phyloP scores from a whole-genome alignment of 148 eudicot species.

The Silene latifolia region DNA sequence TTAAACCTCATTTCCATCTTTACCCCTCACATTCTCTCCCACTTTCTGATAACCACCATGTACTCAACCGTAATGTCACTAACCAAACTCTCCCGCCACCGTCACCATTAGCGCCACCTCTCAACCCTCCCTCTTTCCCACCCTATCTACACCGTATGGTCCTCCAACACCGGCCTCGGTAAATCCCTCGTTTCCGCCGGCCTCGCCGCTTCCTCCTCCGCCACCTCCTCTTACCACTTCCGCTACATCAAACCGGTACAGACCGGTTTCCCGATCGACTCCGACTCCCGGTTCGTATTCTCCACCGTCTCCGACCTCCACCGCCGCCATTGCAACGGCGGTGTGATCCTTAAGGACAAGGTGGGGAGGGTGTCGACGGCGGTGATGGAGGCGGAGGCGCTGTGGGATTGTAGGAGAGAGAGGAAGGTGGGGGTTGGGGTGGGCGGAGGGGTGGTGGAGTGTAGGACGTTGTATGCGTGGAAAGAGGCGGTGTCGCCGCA shows the following conservation, averaged over 20 bases:
- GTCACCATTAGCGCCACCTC: constrained; percentile 15
- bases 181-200: constrained; percentile 95
- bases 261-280: constrained; percentile 81
- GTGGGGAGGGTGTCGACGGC: constrained; percentile 22
- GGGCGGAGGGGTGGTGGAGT: constrained; percentile 34
- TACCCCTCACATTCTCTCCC: too few species aligned
- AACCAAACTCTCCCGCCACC: constrained; percentile 6
- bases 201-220: constrained; percentile 47
- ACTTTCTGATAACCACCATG: not conserved
- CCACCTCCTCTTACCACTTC: constrained; percentile 39
- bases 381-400: constrained; percentile 23
- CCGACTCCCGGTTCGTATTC: constrained; percentile 76
- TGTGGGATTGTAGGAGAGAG: constrained; percentile 32
- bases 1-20: not conserved
- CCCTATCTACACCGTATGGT: constrained; percentile 73
- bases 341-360: constrained; percentile 6
- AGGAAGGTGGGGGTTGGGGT: constrained; percentile 27
- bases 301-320: constrained; percentile 38
- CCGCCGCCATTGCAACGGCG: constrained; percentile 21
- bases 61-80: not conserved
- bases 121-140: constrained; percentile 60
- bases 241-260: constrained; percentile 79
- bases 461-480: constrained; percentile 81
- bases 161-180: constrained; percentile 84
- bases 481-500: constrained; percentile 86